Evolutionary conservation across 768 basidiomycete genomes (phyloP).

Genomic region (Kwoniella heveanensis): DNA sequence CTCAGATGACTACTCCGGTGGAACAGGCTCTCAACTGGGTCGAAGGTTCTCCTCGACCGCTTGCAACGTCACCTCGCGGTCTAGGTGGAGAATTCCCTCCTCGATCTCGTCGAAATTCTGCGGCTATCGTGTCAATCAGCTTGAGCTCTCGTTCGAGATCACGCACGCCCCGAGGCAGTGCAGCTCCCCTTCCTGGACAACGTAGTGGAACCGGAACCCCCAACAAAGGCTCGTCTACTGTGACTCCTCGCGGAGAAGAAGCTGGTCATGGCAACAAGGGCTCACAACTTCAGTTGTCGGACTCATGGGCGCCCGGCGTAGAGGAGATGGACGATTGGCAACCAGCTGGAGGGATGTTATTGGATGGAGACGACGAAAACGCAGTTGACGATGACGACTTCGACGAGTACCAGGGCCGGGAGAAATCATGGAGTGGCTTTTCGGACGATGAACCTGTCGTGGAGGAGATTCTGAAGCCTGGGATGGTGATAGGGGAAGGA

Average conservation of each 20-base stretch:
- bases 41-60: slow-evolving; percentile 23
- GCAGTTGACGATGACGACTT: slow-evolving; percentile 24
- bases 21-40: slow-evolving; percentile 31
- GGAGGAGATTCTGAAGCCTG: slow-evolving; percentile 45
- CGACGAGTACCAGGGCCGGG: slow-evolving; percentile 31
- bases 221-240: slow-evolving; percentile 28
- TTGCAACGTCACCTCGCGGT: slow-evolving; percentile 25
- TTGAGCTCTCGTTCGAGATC: slow-evolving; percentile 42
- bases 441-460: slow-evolving; percentile 27
- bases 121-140: slow-evolving; percentile 49
- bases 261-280: slow-evolving; percentile 14
- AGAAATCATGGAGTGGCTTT: slow-evolving; percentile 25
- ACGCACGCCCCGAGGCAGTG: slow-evolving; percentile 41
- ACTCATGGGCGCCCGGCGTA: slow-evolving; percentile 11
- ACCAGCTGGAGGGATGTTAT: slow-evolving; percentile 45
- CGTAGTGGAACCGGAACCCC: slow-evolving; percentile 42
- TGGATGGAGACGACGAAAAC: slow-evolving; percentile 31
- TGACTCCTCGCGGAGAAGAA: slow-evolving; percentile 23
- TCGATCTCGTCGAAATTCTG: slow-evolving; percentile 43
- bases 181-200: slow-evolving; percentile 28
- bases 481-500: slow-evolving; percentile 53
- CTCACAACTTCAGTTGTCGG: slow-evolving; percentile 38
- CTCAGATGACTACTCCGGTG: slow-evolving; percentile 37
- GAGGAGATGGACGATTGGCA: slow-evolving; percentile 47
- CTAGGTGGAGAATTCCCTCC: slow-evolving; percentile 29